These are phyloP conservation scores for Sugiyamaella smithiae DNA, from an alignment of 805 yeast species.

Conservation along the genomic window DNA sequence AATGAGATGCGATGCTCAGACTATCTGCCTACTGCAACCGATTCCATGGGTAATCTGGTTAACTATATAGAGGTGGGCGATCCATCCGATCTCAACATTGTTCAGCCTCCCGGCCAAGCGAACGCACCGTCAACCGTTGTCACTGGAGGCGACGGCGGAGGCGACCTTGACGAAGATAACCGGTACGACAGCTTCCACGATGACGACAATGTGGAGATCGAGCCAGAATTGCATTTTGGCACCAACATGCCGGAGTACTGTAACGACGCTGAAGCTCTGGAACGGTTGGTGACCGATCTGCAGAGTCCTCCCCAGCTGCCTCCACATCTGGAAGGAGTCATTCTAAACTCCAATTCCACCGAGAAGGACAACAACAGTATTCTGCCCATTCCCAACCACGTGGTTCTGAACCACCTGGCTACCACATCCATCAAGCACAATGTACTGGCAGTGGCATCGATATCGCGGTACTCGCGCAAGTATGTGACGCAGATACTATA, in stretches of 20 bases:
- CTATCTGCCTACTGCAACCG: constrained; percentile 89
- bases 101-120: background rate
- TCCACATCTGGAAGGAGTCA: constrained; percentile 93
- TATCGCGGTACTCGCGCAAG: constrained; percentile 83
- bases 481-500: constrained; percentile 89
- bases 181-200: constrained; percentile 64
- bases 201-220: constrained; percentile 43
- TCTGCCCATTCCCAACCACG: constrained; percentile 90
- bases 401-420: constrained; percentile 87
- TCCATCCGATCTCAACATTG: constrained; percentile 15
- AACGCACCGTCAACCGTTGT: background rate
- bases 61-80: constrained; percentile 58
- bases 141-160: constrained; percentile 1
- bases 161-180: constrained; percentile 17
- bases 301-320: constrained; percentile 95
- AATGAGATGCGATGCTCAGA: constrained; percentile 87
- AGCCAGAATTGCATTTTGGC: constrained; percentile 54
- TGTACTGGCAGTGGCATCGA: constrained; percentile 88
- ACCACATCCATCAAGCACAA: constrained; percentile 92
- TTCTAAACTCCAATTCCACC: constrained; percentile 66
- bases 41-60: constrained; percentile 92
- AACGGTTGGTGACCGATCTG: constrained; percentile 39
- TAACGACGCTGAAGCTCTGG: constrained; percentile 44
- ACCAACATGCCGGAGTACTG: constrained; percentile 43
- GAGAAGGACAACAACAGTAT: constrained; percentile 87